Base-by-base conservation (phyloP, 2,329 filamentous ascomycete species). In the Cercospora nicotianae region DNA sequence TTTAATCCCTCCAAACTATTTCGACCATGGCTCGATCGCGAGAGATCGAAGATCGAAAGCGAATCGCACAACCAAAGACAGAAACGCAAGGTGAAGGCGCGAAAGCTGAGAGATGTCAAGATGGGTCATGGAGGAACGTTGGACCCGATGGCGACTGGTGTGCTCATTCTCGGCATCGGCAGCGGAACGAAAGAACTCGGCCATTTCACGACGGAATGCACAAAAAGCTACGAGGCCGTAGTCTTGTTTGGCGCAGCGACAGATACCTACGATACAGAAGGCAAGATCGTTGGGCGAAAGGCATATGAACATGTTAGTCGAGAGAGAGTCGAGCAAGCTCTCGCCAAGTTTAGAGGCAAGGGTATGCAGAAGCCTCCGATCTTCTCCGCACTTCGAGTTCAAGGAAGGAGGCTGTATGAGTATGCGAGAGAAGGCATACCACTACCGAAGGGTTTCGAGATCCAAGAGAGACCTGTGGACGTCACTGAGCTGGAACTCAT, bases 51-150 rank as follows among this genome's bases (percentile, higher is more conserved):
- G 59, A 86, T 87, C 67, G 79, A 83, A 16, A 80, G 83, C 72
- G 89, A 92, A 78, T 82, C 81, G 67, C 83, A 85, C 67, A 82
- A 83, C 67, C 87, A 90, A 77, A 85, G 85, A 72, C 84, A 85
- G 73, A 86, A 89, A 68, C 80, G 81, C 1, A 72, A 66, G 58
- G 59, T 72, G 86, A 67, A 70, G 28, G 82, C 82, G 70, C 81
- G 81, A 58, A 84, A 85, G 70, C 87, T 86, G 1, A 78, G 90
- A 5, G 87, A 92, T 70, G 90, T 98, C 73, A 99, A 98, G 83
- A 91, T 98, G 76, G 95, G 95, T 36, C 95, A 99, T 81, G 95
- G 95, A 69, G 95, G 95, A 53, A 99, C 95, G 1, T 86, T 99
- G 18, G 95, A 99, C 77, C 95, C 95, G 28, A 86, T 97, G 75